Conservation (phyloP, 2,329 filamentous ascomycete genomes). For the Chaetomiaceae sp. region DNA sequence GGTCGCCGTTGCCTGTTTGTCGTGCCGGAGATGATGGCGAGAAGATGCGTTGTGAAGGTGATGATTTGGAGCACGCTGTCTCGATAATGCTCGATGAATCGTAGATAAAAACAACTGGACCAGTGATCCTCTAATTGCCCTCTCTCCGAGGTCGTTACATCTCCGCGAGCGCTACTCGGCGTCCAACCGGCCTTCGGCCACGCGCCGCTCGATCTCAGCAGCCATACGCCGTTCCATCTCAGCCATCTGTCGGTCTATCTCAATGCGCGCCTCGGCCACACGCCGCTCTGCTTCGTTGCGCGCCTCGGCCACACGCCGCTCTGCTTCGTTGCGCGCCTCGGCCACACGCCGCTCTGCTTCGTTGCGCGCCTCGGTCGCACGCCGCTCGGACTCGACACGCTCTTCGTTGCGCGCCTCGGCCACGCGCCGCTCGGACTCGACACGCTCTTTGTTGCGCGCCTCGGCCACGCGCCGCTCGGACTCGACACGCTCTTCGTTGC, state of each 20-base stretch:
- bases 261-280: not conserved
- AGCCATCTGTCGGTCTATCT: not conserved
- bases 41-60: not conserved
- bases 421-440: not conserved
- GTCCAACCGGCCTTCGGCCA: not conserved
- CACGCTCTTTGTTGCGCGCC: not conserved
- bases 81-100: not conserved
- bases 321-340: not conserved
- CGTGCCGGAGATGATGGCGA: too few relatives aligned
- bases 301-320: not conserved
- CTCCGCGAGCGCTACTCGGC: constrained; percentile 5
- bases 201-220: not conserved
- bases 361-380: not conserved
- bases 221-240: not conserved
- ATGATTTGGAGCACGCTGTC: not conserved
- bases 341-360: not conserved
- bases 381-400: not conserved
- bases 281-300: constrained; percentile 1
- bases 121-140: constrained; percentile 5
- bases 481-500: not conserved
- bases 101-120: constrained; percentile 1
- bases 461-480: not conserved
- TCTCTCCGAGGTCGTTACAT: not conserved
- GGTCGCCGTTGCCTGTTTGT: too few relatives aligned
- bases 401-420: not conserved